Evolutionary conservation across 2,329 filamentous ascomycete genomes (phyloP).

Genomic region (Alternaria sp.): DNA sequence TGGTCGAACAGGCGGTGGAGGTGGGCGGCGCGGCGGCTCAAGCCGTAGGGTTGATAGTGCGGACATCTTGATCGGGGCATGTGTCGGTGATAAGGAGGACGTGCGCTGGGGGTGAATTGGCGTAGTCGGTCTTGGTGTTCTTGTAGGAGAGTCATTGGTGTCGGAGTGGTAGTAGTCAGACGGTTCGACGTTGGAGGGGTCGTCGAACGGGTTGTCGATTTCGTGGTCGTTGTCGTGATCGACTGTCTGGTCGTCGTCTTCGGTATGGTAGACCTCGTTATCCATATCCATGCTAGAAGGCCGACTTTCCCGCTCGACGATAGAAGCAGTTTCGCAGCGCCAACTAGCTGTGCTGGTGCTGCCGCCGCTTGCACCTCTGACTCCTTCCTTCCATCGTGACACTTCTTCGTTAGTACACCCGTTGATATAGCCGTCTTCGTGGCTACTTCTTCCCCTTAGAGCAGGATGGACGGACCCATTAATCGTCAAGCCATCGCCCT

Average conservation of each 20-base stretch:
- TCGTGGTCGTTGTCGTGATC: not conserved
- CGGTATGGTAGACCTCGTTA: not conserved
- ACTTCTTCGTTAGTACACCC: too few species aligned
- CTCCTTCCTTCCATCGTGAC: not conserved
- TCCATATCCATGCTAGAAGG: not conserved
- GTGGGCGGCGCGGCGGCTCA: not conserved
- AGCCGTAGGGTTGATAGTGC: not conserved
- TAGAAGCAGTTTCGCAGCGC: not conserved
- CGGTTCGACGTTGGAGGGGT: not conserved
- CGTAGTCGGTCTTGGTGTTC: not conserved
- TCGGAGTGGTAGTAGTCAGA: not conserved
- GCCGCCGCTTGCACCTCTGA: not conserved
- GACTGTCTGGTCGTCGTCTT: not conserved
- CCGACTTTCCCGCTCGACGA: not conserved
- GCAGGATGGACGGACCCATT: not conserved
- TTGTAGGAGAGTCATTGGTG: not conserved
- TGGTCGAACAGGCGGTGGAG: not conserved
- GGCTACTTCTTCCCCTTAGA: not conserved
- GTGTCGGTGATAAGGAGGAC: not conserved
- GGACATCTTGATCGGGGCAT: not conserved
- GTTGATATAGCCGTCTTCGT: too few species aligned
- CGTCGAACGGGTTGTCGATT: not conserved
- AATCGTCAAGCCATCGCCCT: not conserved
- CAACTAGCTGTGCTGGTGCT: not conserved
- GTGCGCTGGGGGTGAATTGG: not conserved